A percentile compares a stretch with the other conserved stretches of the same genome.
phyloP scores from a whole-genome alignment of 768 basidiomycete species.

The Tylopilus vinaceipallidus region DNA sequence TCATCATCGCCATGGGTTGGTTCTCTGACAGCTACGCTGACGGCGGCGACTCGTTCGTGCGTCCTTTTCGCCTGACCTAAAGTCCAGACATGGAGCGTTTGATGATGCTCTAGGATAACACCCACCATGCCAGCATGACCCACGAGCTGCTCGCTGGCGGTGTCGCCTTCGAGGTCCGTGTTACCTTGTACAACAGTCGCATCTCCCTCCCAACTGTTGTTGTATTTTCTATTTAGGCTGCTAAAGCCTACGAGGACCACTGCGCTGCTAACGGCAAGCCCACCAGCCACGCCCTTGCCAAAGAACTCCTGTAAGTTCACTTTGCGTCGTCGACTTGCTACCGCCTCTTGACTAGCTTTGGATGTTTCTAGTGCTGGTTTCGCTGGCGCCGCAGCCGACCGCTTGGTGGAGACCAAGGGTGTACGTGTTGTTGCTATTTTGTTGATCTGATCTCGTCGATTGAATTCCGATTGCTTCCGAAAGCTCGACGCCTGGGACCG shows the following conservation, averaged over 20 bases:
- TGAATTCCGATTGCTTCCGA: neutral
- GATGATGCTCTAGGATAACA: conserved; percentile 8
- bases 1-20: conserved; percentile 13
- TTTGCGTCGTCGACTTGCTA: neutral
- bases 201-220: neutral
- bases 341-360: neutral
- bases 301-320: conserved; percentile 19
- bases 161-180: conserved; percentile 19
- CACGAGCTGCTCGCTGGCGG: conserved; percentile 21
- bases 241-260: conserved; percentile 24
- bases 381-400: neutral
- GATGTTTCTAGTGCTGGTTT: conserved; percentile 10
- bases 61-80: neutral
- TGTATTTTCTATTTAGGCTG: conserved; percentile 5
- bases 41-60: neutral
- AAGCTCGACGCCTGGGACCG: conserved; percentile 5
- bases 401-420: conserved; percentile 20
- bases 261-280: conserved; percentile 11
- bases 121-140: conserved; percentile 1
- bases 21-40: neutral
- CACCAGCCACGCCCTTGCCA: conserved; percentile 20
- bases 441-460: neutral
- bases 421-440: conserved; percentile 2
- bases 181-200: too few relatives aligned
- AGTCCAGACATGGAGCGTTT: neutral